These are phyloP conservation scores for Petunia axillaris DNA, from an alignment of 257 asterid genomes.

Conservation along the genomic window DNA sequence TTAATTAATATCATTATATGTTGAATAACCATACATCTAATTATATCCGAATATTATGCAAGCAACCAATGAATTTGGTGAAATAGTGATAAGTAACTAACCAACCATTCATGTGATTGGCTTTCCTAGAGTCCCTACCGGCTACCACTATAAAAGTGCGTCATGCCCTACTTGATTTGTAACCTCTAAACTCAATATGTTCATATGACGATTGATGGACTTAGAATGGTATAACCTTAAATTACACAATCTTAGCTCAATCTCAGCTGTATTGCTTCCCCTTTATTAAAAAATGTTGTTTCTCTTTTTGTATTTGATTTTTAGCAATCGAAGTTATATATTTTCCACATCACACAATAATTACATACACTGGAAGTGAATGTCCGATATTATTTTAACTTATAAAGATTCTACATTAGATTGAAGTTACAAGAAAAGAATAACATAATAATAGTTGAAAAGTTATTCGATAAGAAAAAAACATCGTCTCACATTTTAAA, in stretches of 20 bases:
- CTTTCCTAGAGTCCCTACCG: slow-evolving; percentile 2
- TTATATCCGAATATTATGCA: too few relatives aligned
- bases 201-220: neutral
- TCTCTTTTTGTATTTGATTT: too few relatives aligned
- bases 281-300: neutral
- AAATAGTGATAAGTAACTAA: slow-evolving; percentile 1
- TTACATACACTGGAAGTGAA: neutral
- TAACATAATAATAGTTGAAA: neutral
- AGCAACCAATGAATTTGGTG: neutral
- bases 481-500: neutral
- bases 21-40: neutral
- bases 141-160: neutral
- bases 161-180: neutral
- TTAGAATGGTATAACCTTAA: neutral
- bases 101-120: neutral
- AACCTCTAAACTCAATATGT: neutral
- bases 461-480: neutral
- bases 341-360: too few relatives aligned
- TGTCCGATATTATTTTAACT: neutral
- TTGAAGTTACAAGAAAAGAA: neutral
- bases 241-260: neutral
- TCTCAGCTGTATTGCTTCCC: neutral
- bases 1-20: too few relatives aligned
- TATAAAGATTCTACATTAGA: neutral
- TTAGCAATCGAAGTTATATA: too few relatives aligned